These are phyloP conservation scores for Byssochlamys sp. DNA, from an alignment of 2,329 filamentous ascomycete species.

Conservation along the genomic window DNA sequence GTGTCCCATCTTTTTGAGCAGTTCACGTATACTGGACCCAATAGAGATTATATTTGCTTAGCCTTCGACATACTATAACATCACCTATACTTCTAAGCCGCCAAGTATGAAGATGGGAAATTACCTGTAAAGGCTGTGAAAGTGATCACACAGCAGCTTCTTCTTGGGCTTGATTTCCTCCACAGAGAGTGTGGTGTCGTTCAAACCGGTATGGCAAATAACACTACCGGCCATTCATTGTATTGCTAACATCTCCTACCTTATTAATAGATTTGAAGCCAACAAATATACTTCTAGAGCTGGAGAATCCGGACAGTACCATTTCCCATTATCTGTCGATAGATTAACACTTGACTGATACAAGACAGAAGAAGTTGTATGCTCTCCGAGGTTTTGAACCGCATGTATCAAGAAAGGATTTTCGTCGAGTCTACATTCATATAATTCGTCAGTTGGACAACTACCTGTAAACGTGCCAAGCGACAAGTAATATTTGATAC, in stretches of 20 bases:
- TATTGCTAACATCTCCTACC: constrained; percentile 1
- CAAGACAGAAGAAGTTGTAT: too few species aligned
- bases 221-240: background rate
- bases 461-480: too few species aligned
- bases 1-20: constrained; percentile 13
- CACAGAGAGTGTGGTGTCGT: constrained; percentile 13
- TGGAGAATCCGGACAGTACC: constrained; percentile 9
- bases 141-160: constrained; percentile 14
- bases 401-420: too few species aligned
- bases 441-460: too few species aligned
- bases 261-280: constrained; percentile 14
- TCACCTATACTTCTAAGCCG: constrained; percentile 13
- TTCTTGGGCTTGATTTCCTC: constrained; percentile 18
- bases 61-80: constrained; percentile 18
- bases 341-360: too few species aligned
- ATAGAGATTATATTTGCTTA: constrained; percentile 20
- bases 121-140: constrained; percentile 14
- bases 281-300: constrained; percentile 16
- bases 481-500: too few species aligned
- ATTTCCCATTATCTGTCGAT: background rate
- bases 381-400: too few species aligned
- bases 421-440: too few species aligned
- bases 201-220: constrained; percentile 15
- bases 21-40: constrained; percentile 18
- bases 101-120: constrained; percentile 12